These are phyloP conservation scores for Talaromyces trachyspermus DNA, from an alignment of 495 filamentous ascomycete species.

Conservation along the genomic window DNA sequence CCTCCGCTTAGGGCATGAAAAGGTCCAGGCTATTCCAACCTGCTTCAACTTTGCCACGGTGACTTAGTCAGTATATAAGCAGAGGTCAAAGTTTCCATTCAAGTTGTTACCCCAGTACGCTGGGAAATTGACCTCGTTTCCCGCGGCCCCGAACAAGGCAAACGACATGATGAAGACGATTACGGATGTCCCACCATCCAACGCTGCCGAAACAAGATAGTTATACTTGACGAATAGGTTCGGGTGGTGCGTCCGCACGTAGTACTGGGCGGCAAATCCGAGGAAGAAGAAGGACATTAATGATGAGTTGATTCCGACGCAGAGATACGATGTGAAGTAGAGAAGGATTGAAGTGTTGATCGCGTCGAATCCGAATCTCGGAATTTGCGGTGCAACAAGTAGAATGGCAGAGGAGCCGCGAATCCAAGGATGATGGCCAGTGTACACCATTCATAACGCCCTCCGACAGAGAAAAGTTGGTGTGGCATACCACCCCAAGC, in stretches of 20 bases:
- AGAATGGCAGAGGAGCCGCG: slow-evolving; percentile 32
- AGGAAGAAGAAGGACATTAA: slow-evolving; percentile 23
- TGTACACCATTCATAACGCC: too few species aligned
- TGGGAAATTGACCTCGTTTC: slow-evolving; percentile 6
- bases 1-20: too few species aligned
- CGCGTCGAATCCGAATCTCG: slow-evolving; percentile 15
- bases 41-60: too few species aligned
- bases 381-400: slow-evolving; percentile 16
- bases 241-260: slow-evolving; percentile 35
- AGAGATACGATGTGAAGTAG: slow-evolving; percentile 25
- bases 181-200: slow-evolving; percentile 42
- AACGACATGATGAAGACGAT: slow-evolving; percentile 45
- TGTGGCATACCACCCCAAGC: slow-evolving; percentile 22
- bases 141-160: slow-evolving; percentile 38
- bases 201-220: slow-evolving; percentile 42
- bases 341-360: slow-evolving; percentile 27
- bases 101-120: slow-evolving; percentile 6
- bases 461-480: too few species aligned
- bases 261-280: slow-evolving; percentile 38
- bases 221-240: slow-evolving; percentile 44
- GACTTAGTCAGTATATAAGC: too few species aligned
- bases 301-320: too few species aligned
- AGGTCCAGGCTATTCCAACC: too few species aligned
- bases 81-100: neutral
- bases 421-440: too few species aligned